A percentile compares a stretch with the other conserved stretches of the same genome.
phyloP scores from a whole-genome alignment of 495 filamentous ascomycete species.

The Aspergillus leporis region DNA sequence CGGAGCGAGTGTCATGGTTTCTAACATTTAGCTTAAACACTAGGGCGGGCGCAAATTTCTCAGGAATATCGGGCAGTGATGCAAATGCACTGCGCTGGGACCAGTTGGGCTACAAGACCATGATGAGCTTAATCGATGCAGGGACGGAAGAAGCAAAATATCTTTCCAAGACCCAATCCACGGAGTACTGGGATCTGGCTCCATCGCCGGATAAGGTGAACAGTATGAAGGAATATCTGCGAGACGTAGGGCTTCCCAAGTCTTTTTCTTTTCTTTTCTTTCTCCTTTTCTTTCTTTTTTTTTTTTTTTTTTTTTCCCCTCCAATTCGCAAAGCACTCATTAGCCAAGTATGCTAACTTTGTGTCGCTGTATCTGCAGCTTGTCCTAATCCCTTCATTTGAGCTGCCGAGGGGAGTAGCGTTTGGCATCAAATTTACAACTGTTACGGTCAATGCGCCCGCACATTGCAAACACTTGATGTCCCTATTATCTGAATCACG shows the following conservation, averaged over 20 bases:
- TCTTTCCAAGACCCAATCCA: slow-evolving; percentile 26
- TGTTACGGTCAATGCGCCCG: slow-evolving; percentile 32
- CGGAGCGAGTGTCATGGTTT: not conserved
- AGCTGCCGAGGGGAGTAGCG: slow-evolving; percentile 25
- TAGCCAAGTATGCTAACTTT: not conserved
- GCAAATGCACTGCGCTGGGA: slow-evolving; percentile 34
- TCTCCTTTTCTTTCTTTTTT: too few relatives aligned
- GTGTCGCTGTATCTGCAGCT: not conserved
- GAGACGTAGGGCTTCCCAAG: slow-evolving; percentile 24
- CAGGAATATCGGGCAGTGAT: slow-evolving; percentile 33
- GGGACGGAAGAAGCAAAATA: slow-evolving; percentile 25
- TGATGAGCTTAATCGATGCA: slow-evolving; percentile 23
- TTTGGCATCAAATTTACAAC: slow-evolving; percentile 33
- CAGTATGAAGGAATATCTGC: slow-evolving; percentile 29
- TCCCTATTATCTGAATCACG: not conserved
- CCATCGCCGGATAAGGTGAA: slow-evolving; percentile 29
- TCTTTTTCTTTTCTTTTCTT: too few relatives aligned
- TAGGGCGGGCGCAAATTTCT: slow-evolving; percentile 39
- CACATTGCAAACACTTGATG: slow-evolving; percentile 8
- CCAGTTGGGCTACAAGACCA: slow-evolving; percentile 22
- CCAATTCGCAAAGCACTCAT: not conserved
- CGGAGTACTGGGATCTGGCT: slow-evolving; percentile 34
- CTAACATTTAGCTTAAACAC: not conserved
- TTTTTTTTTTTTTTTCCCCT: too few relatives aligned
- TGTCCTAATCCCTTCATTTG: slow-evolving; percentile 15